Evolutionary conservation across 352 stramenopile genomes (phyloP).

Genomic region (Phytophthora meadii): DNA sequence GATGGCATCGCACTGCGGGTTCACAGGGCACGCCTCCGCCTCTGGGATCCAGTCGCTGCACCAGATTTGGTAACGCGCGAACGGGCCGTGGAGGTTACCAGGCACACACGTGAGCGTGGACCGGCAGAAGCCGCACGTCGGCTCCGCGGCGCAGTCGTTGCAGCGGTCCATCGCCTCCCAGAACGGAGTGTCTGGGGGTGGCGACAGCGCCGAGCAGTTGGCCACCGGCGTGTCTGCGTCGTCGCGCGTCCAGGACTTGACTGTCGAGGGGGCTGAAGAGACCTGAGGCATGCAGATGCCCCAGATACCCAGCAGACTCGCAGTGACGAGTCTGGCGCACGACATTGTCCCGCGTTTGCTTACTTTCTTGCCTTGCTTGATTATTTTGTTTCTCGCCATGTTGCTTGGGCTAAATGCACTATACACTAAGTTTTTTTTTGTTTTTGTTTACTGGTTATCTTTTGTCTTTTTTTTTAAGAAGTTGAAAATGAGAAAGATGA

Average conservation of each 20-base stretch:
- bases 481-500: conserved; percentile 13
- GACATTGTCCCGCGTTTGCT: conserved; percentile 15
- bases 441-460: conserved; percentile 9
- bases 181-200: conserved; percentile 55
- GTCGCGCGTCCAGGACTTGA: conserved; percentile 38
- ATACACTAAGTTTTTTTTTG: conserved; percentile 19
- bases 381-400: conserved; percentile 24
- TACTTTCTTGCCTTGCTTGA: conserved; percentile 20
- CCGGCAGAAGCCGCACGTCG: conserved; percentile 90
- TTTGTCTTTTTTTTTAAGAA: conserved; percentile 24
- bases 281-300: conserved; percentile 17
- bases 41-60: conserved; percentile 74
- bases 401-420: conserved; percentile 20
- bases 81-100: conserved; percentile 66
- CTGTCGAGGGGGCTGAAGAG: conserved; percentile 23
- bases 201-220: conserved; percentile 66
- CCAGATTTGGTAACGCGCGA: conserved; percentile 38
- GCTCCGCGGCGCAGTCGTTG: conserved; percentile 62
- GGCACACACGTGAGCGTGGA: conserved; percentile 90
- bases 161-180: conserved; percentile 80
- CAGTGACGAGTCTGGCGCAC: conserved; percentile 13
- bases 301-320: conserved; percentile 28
- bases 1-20: conserved; percentile 59
- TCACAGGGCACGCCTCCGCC: conserved; percentile 70
- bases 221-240: conserved; percentile 22